Conservation (phyloP, 805 yeast species). For the Metschnikowia orientalis region DNA sequence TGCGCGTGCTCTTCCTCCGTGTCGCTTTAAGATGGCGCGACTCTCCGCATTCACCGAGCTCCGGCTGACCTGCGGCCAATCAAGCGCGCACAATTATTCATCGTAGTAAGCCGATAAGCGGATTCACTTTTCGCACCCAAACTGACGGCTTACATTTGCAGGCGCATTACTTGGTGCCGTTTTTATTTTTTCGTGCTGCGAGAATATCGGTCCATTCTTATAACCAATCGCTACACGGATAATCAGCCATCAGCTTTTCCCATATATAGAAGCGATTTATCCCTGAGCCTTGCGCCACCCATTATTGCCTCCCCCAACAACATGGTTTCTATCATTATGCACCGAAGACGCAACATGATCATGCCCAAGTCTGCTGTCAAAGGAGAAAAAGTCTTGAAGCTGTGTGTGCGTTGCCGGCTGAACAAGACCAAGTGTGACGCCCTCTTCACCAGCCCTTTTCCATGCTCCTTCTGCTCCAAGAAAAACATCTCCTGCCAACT, state of each 20-base stretch:
- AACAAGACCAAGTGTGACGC: constrained; percentile 68
- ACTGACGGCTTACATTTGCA: constrained; percentile 2
- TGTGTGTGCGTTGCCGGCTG: constrained; percentile 61
- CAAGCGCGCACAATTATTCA: constrained; percentile 14
- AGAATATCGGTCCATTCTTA: not conserved
- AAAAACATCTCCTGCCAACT: constrained; percentile 49
- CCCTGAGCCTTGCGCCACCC: no score
- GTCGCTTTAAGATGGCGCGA: no score
- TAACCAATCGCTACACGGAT: not conserved
- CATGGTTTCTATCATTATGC: constrained; percentile 18
- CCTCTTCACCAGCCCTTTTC: constrained; percentile 43
- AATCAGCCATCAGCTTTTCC: no score
- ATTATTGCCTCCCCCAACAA: not conserved
- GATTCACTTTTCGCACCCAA: constrained; percentile 15
- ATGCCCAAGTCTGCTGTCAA: constrained; percentile 10
- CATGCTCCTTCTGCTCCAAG: constrained; percentile 55
- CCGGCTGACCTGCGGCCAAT: constrained; percentile 14
- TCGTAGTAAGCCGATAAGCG: constrained; percentile 17
- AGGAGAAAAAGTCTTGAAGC: constrained; percentile 33
- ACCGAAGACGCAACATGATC: constrained; percentile 12
- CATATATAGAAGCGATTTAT: no score
- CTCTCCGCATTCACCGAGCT: constrained; percentile 14
- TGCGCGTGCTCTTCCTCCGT: no score
- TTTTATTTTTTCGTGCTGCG: constrained; percentile 1
- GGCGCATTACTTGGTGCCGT: constrained; percentile 2